A percentile compares a stretch with the other conserved stretches of the same genome.
These are phyloP conservation scores for Cucumis cinereus DNA, from an alignment of 306 rosid genomes.

Conservation along the genomic window DNA sequence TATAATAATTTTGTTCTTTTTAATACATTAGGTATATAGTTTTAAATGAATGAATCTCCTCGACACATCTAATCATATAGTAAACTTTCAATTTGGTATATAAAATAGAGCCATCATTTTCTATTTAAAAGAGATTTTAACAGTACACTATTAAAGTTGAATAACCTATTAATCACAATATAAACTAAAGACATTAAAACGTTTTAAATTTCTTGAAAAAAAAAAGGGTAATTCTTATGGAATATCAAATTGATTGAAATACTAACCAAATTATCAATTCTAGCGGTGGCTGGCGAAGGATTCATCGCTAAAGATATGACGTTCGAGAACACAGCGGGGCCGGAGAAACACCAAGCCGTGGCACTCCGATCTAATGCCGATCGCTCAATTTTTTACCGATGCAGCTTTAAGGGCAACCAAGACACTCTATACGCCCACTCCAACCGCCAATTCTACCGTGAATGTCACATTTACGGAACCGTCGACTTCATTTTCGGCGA, in stretches of 20 bases:
- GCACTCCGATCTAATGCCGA: conserved; percentile 58
- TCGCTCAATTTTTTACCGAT: conserved; percentile 49
- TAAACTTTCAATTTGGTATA: too few species aligned
- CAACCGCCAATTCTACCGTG: conserved; percentile 76
- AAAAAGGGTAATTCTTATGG: too few species aligned
- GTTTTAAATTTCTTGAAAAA: too few species aligned
- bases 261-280: neutral
- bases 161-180: too few species aligned
- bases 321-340: conserved; percentile 82
- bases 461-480: conserved; percentile 65
- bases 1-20: too few species aligned
- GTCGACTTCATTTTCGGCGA: conserved; percentile 68
- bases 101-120: too few species aligned
- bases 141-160: too few species aligned
- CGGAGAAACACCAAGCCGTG: conserved; percentile 62
- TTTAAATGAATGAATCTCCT: too few species aligned
- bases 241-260: neutral
- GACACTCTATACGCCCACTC: conserved; percentile 62
- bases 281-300: conserved; percentile 28
- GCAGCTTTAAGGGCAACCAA: conserved; percentile 71
- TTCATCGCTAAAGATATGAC: conserved; percentile 70
- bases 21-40: too few species aligned
- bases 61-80: too few species aligned
- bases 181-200: too few species aligned
- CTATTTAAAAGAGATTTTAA: too few species aligned